These are phyloP conservation scores for Citrus maxima DNA, from an alignment of 345 rosid species.

Conservation along the genomic window DNA sequence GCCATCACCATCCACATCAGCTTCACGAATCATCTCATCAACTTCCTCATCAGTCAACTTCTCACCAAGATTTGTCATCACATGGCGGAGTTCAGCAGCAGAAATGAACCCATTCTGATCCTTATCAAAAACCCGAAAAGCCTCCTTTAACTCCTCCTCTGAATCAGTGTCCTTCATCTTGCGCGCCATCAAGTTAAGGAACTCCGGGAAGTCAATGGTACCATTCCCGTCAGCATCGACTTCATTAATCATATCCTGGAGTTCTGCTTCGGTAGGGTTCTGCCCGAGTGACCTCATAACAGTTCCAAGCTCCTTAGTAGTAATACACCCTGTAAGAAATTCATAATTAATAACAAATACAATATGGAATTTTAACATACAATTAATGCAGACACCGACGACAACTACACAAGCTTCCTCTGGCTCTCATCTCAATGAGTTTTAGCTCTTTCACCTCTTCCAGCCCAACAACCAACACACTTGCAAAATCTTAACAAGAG, in stretches of 20 bases:
- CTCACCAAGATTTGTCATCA: constrained; percentile 62
- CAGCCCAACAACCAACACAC: too few relatives aligned
- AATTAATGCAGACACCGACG: neutral
- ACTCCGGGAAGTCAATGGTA: constrained; percentile 52
- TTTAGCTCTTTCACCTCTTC: too few relatives aligned
- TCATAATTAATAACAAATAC: neutral
- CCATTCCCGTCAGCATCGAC: constrained; percentile 62
- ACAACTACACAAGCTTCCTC: neutral
- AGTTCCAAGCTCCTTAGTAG: constrained; percentile 61
- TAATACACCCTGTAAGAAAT: constrained; percentile 41
- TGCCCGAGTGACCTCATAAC: constrained; percentile 56
- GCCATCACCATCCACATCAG: constrained; percentile 58
- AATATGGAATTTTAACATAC: neutral
- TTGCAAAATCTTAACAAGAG: too few relatives aligned
- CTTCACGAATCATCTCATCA: constrained; percentile 59
- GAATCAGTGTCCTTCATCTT: constrained; percentile 63
- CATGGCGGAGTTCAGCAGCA: constrained; percentile 58
- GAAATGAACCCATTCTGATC: constrained; percentile 60
- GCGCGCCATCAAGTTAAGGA: constrained; percentile 53
- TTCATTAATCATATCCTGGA: constrained; percentile 57
- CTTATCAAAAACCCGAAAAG: constrained; percentile 55
- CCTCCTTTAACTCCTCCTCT: constrained; percentile 59
- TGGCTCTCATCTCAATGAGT: neutral
- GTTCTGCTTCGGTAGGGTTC: constrained; percentile 62
- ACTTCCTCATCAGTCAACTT: constrained; percentile 59